Conservation (phyloP, 1,284 basidiomycete genomes). For the Pulchroboletus neoregius region DNA sequence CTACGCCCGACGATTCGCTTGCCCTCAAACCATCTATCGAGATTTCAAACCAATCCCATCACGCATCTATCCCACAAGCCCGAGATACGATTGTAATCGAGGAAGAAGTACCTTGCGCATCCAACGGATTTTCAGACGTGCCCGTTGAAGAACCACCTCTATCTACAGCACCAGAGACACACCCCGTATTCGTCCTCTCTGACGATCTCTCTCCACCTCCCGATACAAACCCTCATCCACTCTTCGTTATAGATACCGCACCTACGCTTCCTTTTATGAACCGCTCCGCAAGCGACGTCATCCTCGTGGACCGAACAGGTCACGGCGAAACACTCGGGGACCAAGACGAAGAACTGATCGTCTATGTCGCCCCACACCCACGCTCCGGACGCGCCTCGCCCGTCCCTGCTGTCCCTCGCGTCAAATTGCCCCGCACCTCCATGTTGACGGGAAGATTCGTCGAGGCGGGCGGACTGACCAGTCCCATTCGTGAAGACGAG, state of each 20-base stretch:
- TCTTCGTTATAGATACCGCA: conserved; percentile 38
- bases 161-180: background rate
- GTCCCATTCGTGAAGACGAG: conserved; percentile 11
- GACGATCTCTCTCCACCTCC: background rate
- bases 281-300: conserved; percentile 20
- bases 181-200: background rate
- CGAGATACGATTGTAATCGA: background rate
- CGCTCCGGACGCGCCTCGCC: conserved; percentile 27
- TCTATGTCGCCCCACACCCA: conserved; percentile 60
- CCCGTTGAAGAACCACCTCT: background rate
- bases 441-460: conserved; percentile 28
- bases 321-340: conserved; percentile 28
- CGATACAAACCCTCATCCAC: background rate
- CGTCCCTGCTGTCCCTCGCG: conserved; percentile 14
- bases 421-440: conserved; percentile 26
- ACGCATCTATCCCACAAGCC: background rate
- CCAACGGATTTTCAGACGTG: background rate
- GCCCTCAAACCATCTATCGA: conserved; percentile 4
- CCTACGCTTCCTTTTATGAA: conserved; percentile 27
- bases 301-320: conserved; percentile 25
- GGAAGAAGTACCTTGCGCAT: background rate
- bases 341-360: conserved; percentile 51
- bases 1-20: background rate
- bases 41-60: background rate
- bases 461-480: conserved; percentile 7